Evolutionary conservation across 2,329 filamentous ascomycete species (phyloP), one percentile per base, ranked within the genome.

Genomic region (Chaetoscypha palmicola): DNA sequence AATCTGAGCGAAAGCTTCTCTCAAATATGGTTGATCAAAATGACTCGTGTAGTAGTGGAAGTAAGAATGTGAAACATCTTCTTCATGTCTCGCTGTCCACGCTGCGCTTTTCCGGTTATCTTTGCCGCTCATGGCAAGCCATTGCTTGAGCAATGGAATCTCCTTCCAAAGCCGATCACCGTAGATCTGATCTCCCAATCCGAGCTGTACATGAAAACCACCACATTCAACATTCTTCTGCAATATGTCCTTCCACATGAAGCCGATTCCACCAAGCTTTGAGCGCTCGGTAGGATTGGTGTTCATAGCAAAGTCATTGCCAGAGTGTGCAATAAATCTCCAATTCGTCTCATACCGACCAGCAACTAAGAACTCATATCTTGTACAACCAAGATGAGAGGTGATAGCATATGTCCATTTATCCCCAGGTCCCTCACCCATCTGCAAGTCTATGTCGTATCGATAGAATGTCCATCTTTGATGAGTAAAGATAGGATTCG

Each of bases 31-130:
- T 65, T 98, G 92, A 61, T 98, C 92, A 62, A 98, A 97, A 64
- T 97, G 91, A 55, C 89, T 95, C 1, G 90, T 95, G 63, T 98
- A 98, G 65, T 95, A 98, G 64, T 98, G 92, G 66, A 98, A 98
- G 68, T 95, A 98, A 5, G 92, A 90, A 65, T 97, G 90, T 2
- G 84, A 82, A 14, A 95, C 88, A 60, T 98, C 92, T 60, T 98
- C 91, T 61, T 98, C 89, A 57, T 97, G 87, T 38, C 88, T 83
- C 3, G 91, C 88, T 5, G 90, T 95, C 92, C 92, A 98, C 33
- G 82, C 76, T 0, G 88, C 83, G 55, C 82, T 94, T 69, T 90
- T 94, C 46, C 94, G 77, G 56, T 89, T 92, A 44, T 97, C 92
- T 54, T 95, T 90, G 4, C 92, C 92, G 57, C 84, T 90, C 67